These are phyloP conservation scores for Globisporangium cystogenes DNA, from an alignment of 352 stramenopile genomes.

Conservation along the genomic window DNA sequence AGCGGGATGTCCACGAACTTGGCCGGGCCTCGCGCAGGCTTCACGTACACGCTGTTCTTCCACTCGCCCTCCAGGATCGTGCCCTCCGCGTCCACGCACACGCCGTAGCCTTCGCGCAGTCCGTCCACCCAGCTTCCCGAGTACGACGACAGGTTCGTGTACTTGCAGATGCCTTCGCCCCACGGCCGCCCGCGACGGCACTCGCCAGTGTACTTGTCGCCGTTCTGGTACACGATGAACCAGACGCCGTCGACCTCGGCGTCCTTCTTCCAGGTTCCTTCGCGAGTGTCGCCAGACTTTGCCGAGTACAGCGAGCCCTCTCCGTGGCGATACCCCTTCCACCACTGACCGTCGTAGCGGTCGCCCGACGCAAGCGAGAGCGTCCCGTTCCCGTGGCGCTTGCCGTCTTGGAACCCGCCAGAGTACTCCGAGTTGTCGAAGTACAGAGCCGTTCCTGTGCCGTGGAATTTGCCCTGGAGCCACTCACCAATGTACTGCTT, in stretches of 20 bases:
- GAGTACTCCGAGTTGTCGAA: slow-evolving; percentile 88
- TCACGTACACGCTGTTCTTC: slow-evolving; percentile 65
- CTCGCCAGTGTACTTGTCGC: slow-evolving; percentile 71
- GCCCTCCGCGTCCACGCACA: slow-evolving; percentile 54
- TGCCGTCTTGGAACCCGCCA: slow-evolving; percentile 66
- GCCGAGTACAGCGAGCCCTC: slow-evolving; percentile 51
- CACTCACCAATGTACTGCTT: slow-evolving; percentile 73
- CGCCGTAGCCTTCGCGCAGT: slow-evolving; percentile 68
- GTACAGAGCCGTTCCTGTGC: slow-evolving; percentile 80
- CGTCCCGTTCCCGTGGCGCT: slow-evolving; percentile 68
- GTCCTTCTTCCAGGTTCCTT: slow-evolving; percentile 65
- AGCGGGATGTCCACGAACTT: slow-evolving; percentile 64
- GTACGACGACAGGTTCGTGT: slow-evolving; percentile 89
- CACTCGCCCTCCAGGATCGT: slow-evolving; percentile 68
- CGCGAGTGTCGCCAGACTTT: slow-evolving; percentile 51
- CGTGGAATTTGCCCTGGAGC: slow-evolving; percentile 49
- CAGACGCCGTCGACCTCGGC: slow-evolving; percentile 53
- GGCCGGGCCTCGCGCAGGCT: slow-evolving; percentile 28
- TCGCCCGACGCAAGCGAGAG: slow-evolving; percentile 36
- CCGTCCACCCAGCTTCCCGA: slow-evolving; percentile 80
- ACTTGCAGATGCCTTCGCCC: slow-evolving; percentile 86
- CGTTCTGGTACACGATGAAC: slow-evolving; percentile 64
- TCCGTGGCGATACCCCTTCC: slow-evolving; percentile 61
- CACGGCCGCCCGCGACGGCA: slow-evolving; percentile 54
- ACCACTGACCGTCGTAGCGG: slow-evolving; percentile 71